phyloP scores from a whole-genome alignment of 1,284 basidiomycete species.

The Fomitopsis betulina region DNA sequence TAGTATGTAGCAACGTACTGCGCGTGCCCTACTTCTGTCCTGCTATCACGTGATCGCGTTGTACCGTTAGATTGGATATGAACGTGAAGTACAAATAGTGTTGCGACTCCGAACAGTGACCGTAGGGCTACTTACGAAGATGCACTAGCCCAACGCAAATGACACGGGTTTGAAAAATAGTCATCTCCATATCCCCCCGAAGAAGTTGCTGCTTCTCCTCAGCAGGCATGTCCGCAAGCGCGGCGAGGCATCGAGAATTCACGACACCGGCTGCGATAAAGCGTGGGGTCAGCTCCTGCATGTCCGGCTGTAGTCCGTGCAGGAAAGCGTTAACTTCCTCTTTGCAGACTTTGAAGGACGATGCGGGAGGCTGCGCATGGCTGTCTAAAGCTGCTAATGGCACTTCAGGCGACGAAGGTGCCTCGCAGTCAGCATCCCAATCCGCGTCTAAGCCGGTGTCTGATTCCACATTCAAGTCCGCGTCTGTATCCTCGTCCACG shows the following conservation, averaged over 20 bases:
- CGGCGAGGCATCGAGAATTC: not conserved
- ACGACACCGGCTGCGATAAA: not conserved
- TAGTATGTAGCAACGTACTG: too few relatives aligned
- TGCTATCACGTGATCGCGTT: not conserved
- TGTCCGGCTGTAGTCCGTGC: not conserved
- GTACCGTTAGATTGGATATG: too few relatives aligned
- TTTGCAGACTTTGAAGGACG: not conserved
- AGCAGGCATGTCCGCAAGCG: not conserved
- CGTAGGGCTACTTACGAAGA: not conserved
- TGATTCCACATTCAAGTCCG: too few relatives aligned
- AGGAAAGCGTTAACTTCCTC: not conserved
- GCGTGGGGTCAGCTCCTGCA: not conserved
- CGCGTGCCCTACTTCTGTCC: too few relatives aligned
- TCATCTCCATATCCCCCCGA: too few relatives aligned
- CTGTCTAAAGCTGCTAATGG: not conserved
- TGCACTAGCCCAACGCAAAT: not conserved
- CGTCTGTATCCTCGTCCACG: too few relatives aligned
- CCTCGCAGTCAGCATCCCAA: too few relatives aligned
- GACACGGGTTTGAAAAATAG: too few relatives aligned
- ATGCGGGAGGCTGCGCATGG: too few relatives aligned
- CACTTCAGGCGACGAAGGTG: not conserved
- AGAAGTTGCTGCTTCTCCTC: not conserved
- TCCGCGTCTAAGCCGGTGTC: too few relatives aligned
- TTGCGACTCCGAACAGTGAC: too few relatives aligned
- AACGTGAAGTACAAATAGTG: too few relatives aligned